Conservation (phyloP, 352 stramenopile genomes). For the Pythium oligandrum region DNA sequence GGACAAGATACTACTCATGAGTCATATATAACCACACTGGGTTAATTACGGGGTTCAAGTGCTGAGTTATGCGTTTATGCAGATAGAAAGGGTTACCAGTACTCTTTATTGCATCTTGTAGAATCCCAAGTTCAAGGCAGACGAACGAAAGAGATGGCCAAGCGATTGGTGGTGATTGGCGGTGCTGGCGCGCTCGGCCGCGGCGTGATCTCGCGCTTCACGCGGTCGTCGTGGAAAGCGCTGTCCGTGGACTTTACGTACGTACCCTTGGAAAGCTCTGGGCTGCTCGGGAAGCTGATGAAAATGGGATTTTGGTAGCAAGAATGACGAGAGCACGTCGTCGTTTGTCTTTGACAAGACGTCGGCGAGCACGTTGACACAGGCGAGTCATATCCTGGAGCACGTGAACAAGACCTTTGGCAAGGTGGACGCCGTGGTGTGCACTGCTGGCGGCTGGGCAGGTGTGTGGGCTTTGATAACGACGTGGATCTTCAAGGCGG, state of each 20-base stretch:
- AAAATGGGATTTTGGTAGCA: constrained; percentile 10
- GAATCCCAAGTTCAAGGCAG: neutral
- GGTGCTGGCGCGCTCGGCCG: constrained; percentile 70
- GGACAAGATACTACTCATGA: no score
- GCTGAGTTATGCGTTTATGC: no score
- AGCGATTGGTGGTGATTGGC: constrained; percentile 75
- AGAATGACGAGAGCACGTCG: constrained; percentile 44
- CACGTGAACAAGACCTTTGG: constrained; percentile 51
- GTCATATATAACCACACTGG: no score
- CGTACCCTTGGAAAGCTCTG: constrained; percentile 3
- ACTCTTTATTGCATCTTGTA: no score
- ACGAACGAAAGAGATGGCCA: constrained; percentile 17
- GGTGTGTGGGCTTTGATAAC: constrained; percentile 13
- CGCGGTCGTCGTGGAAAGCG: constrained; percentile 55
- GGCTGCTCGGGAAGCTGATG: neutral
- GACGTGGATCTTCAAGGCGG: constrained; percentile 1
- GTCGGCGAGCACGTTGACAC: constrained; percentile 32
- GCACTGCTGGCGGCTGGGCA: constrained; percentile 74
- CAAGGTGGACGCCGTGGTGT: constrained; percentile 72
- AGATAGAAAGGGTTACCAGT: no score
- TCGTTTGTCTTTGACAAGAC: constrained; percentile 44
- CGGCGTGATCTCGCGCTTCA: constrained; percentile 57
- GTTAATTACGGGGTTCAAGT: no score
- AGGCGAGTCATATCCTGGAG: constrained; percentile 47
- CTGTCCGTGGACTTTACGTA: constrained; percentile 68